Percentiles rank a stretch among this genome's conserved stretches.
Evolutionary conservation across 768 basidiomycete genomes (phyloP).

Genomic region (Agrocybe chaxingu): DNA sequence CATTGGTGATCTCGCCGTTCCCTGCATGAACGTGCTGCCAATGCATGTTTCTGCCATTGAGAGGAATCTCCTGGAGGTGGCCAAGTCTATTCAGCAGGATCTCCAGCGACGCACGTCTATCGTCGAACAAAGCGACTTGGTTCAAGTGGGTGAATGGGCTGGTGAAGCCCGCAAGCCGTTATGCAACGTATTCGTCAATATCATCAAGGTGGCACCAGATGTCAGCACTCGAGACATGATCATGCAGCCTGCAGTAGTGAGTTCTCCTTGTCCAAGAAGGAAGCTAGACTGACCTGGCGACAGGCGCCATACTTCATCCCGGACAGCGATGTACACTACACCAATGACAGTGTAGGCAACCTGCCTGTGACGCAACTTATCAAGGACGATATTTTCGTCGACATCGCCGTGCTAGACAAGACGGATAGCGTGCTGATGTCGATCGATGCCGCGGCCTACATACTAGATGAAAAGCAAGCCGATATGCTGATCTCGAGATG

Average conservation of each 20-base stretch:
- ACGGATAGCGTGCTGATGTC: conserved; percentile 28
- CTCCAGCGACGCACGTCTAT: conserved; percentile 32
- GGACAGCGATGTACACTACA: conserved; percentile 5
- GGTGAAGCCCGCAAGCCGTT: conserved; percentile 27
- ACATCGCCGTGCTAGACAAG: conserved; percentile 21
- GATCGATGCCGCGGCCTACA: conserved; percentile 23
- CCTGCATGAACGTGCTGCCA: conserved; percentile 45
- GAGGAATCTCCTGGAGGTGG: conserved; percentile 21
- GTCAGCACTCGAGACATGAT: conserved; percentile 12
- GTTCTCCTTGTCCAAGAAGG: conserved; percentile 1
- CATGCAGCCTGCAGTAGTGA: conserved; percentile 32
- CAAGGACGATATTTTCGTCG: conserved; percentile 28
- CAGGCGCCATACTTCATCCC: conserved; percentile 37
- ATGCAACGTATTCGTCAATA: conserved; percentile 42
- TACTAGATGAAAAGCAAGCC: conserved; percentile 21
- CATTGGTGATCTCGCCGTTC: conserved; percentile 35
- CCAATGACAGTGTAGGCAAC: conserved; percentile 13
- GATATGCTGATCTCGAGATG: conserved; percentile 21
- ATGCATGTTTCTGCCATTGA: conserved; percentile 24
- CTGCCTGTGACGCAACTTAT: conserved; percentile 20
- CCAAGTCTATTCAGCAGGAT: conserved; percentile 30
- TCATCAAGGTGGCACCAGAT: conserved; percentile 33
- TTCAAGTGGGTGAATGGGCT: conserved; percentile 33
- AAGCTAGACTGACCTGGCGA: neutral
- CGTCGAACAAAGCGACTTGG: conserved; percentile 38